Evolutionary conservation across 192 early-diverging fungal species (phyloP).

Genomic region (Entophlyctis luteolus): DNA sequence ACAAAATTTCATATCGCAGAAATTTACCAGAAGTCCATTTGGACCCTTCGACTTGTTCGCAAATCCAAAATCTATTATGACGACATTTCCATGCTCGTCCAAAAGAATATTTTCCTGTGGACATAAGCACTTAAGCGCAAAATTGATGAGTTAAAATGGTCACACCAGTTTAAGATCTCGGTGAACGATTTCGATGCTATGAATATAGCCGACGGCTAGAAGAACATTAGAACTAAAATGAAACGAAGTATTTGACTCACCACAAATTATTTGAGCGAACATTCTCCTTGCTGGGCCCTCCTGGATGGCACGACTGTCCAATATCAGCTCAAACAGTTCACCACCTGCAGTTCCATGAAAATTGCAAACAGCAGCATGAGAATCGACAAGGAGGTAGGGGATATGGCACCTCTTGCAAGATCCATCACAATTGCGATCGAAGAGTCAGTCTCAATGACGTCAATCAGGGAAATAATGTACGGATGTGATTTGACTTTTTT

Average conservation of each 20-base stretch:
- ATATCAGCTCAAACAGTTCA: constrained; percentile 96
- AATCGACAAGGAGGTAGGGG: too few species aligned
- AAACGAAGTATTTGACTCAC: neutral
- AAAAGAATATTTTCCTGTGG: constrained; percentile 85
- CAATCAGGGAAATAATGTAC: constrained; percentile 86
- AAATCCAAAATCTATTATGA: constrained; percentile 99
- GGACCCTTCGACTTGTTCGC: constrained; percentile 74
- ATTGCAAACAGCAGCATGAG: constrained; percentile 62
- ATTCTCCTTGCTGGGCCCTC: constrained; percentile 84
- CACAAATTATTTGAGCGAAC: constrained; percentile 87
- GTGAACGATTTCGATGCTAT: constrained; percentile 89
- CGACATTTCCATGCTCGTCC: constrained; percentile 81
- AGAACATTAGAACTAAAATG: neutral
- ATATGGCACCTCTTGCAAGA: constrained; percentile 35
- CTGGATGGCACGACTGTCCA: constrained; percentile 87
- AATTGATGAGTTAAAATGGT: neutral
- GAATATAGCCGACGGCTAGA: constrained; percentile 82
- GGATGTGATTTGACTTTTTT: constrained; percentile 70
- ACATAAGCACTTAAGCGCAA: neutral
- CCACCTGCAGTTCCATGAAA: constrained; percentile 72
- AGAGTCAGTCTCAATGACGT: constrained; percentile 94
- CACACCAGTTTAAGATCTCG: constrained; percentile 90
- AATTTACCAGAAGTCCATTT: constrained; percentile 51
- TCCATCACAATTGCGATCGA: constrained; percentile 98
- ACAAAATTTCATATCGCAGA: too few species aligned